Evolutionary conservation across 2,329 filamentous ascomycete genomes (phyloP).

Genomic region (Chalara sp.): DNA sequence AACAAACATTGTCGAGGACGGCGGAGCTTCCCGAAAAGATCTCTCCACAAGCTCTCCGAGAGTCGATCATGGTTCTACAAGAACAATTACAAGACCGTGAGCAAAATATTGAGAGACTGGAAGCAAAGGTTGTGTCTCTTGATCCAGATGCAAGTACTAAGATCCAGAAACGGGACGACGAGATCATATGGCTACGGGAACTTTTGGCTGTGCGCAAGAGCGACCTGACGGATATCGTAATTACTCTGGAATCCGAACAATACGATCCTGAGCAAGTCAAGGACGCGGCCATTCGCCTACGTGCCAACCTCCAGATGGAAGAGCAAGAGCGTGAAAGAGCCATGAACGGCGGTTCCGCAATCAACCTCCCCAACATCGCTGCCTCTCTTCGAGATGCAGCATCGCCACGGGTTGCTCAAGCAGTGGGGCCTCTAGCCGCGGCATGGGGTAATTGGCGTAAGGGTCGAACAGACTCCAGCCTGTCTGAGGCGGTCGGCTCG

Average conservation of each 20-base stretch:
- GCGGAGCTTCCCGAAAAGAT: slow-evolving; percentile 71
- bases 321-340: slow-evolving; percentile 89
- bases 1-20: slow-evolving; percentile 31
- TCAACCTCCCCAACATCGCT: slow-evolving; percentile 68
- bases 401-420: slow-evolving; percentile 77
- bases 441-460: slow-evolving; percentile 96
- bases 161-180: slow-evolving; percentile 85
- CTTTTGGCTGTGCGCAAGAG: slow-evolving; percentile 84
- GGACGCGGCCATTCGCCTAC: slow-evolving; percentile 86
- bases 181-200: slow-evolving; percentile 92
- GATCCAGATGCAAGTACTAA: slow-evolving; percentile 76
- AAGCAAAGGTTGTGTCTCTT: slow-evolving; percentile 59
- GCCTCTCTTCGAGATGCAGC: slow-evolving; percentile 69
- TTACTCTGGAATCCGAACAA: slow-evolving; percentile 63
- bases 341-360: slow-evolving; percentile 60
- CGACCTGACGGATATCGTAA: slow-evolving; percentile 88
- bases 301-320: slow-evolving; percentile 96
- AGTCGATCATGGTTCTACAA: slow-evolving; percentile 93
- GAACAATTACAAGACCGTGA: slow-evolving; percentile 95
- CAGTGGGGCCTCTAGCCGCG: slow-evolving; percentile 71
- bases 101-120: slow-evolving; percentile 79
- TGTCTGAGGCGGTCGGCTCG: slow-evolving; percentile 13
- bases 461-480: slow-evolving; percentile 29
- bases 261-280: slow-evolving; percentile 76
- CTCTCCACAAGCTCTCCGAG: slow-evolving; percentile 86